Conservation (phyloP, 352 stramenopile genomes). For the Globisporangium alternatum region DNA sequence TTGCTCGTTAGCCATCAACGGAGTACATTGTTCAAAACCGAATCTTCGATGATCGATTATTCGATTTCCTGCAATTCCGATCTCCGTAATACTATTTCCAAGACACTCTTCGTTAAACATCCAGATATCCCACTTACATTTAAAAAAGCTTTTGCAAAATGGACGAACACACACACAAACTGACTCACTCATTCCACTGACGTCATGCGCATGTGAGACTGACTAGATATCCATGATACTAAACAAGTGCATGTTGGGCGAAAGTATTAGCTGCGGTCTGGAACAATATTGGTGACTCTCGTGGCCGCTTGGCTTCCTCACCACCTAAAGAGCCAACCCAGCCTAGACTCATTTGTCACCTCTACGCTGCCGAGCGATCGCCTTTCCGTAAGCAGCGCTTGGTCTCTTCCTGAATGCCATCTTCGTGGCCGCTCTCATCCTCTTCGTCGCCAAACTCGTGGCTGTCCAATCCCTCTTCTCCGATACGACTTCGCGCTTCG, state of each 20-base stretch:
- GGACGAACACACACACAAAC: background rate
- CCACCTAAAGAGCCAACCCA: background rate
- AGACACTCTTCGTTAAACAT: background rate
- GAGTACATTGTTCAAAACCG: background rate
- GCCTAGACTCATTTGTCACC: background rate
- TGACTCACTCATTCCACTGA: background rate
- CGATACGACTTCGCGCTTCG: background rate
- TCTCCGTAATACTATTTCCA: background rate
- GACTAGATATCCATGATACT: background rate
- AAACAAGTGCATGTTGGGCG: background rate
- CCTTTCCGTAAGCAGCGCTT: slow-evolving; percentile 11
- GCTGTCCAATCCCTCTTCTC: slow-evolving; percentile 9
- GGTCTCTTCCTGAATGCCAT: slow-evolving; percentile 9
- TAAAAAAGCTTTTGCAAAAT: background rate
- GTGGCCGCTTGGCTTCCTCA: too few relatives aligned
- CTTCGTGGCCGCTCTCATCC: slow-evolving; percentile 8
- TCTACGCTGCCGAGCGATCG: slow-evolving; percentile 6
- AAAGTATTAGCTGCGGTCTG: background rate
- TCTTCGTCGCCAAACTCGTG: background rate
- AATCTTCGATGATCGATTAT: slow-evolving; percentile 4
- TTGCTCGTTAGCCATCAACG: too few relatives aligned
- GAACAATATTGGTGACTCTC: background rate
- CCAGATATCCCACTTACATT: background rate
- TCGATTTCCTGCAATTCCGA: background rate
- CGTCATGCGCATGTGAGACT: background rate